Conservation (phyloP, 306 rosid species). For the Argentina anserina region DNA sequence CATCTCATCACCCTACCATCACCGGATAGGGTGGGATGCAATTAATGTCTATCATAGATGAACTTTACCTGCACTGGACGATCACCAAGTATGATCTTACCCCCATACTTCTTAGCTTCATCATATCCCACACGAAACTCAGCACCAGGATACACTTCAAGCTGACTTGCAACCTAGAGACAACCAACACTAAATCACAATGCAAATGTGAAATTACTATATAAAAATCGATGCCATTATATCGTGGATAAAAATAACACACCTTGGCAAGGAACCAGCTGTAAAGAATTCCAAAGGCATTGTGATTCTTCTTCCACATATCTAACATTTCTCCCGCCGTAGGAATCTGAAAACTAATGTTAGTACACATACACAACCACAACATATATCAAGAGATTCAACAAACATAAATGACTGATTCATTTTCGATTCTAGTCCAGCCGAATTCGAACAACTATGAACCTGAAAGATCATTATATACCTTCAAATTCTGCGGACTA, state of each 20-base stretch:
- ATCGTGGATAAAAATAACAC: conserved; percentile 28
- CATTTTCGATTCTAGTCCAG: background rate
- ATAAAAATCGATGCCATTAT: background rate
- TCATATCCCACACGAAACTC: conserved; percentile 95
- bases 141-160: conserved; percentile 87
- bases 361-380: conserved; percentile 17
- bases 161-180: conserved; percentile 76
- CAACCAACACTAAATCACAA: conserved; percentile 6
- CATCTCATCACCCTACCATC: background rate
- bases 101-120: conserved; percentile 93
- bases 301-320: conserved; percentile 78
- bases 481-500: conserved; percentile 78
- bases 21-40: conserved; percentile 1
- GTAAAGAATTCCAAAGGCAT: conserved; percentile 74
- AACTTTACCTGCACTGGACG: conserved; percentile 87
- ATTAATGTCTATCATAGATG: background rate
- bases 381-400: background rate
- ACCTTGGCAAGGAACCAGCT: conserved; percentile 98
- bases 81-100: conserved; percentile 91
- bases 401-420: background rate
- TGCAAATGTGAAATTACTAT: background rate
- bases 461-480: conserved; percentile 13
- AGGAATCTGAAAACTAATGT: conserved; percentile 61
- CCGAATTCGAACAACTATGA: background rate
- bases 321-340: conserved; percentile 71